Evolutionary conservation across 2,329 filamentous ascomycete genomes (phyloP), one percentile per base, ranked within the genome.

Genomic region (Botrytis elliptica): DNA sequence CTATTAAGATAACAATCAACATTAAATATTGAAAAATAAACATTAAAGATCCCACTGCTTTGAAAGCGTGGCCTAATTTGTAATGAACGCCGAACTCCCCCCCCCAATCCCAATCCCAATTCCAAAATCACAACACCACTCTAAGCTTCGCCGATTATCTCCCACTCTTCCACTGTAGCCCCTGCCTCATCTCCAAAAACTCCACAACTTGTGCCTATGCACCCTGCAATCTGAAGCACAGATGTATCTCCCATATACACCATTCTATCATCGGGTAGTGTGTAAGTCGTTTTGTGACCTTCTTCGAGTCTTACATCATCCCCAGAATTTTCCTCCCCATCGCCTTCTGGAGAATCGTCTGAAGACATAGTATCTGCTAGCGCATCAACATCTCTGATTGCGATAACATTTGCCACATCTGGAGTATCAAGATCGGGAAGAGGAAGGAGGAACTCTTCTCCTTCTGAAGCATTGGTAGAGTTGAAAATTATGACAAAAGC

Each of bases 151-250:
- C 62, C 75, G 25, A 84, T 77, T 52, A 85, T 70, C 75, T 80
- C 83, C 81, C 83, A 87, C 80, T 87, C 86, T n/a, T 84, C 86
- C 1, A 88, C 86, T 57, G 83, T 86, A 12, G 84, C 84, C 0
- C 85, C 86, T 0, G 76, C 78, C 12, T 79, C 78, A 75, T 83
- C 77, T 22, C 62, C 70, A 57, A 42, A 33, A 29, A 78, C 77
- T 9, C 80, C 73, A 49, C 73, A 76, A 1, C 60, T 70, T 73
- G 80, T 78, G 18, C 62, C 62, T n/a, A 67, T 16, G 75, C 84
- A 86, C 2, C 86, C 86, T 57, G 76, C 74, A 36, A 88, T 83
- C 40, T 82, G 82, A 75, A 88, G 76, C 72, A 82, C 66, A 9
- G 70, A 73, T 42, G 75, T 78, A 9, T 78, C 75, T 20, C 73